Evolutionary conservation across 768 basidiomycete species (phyloP).

Genomic region (Phaeotremella skinneri): DNA sequence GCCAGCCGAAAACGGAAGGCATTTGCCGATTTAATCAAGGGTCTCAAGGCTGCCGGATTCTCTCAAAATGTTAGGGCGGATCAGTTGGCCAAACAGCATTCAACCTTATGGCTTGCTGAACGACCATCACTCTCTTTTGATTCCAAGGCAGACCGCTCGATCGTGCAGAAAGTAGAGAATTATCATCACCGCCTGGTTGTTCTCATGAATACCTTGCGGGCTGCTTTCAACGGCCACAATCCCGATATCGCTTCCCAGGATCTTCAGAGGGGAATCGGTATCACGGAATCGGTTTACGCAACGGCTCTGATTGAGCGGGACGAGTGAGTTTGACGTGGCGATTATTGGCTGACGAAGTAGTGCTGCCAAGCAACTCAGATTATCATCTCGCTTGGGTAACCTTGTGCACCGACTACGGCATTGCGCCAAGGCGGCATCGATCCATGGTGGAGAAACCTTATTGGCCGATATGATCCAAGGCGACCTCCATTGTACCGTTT

Average conservation of each 20-base stretch:
- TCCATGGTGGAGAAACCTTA: slow-evolving; percentile 17
- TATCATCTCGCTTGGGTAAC: background rate
- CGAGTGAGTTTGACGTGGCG: slow-evolving; percentile 56
- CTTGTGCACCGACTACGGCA: slow-evolving; percentile 12
- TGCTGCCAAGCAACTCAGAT: background rate
- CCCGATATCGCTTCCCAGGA: slow-evolving; percentile 82
- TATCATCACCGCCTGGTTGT: slow-evolving; percentile 59
- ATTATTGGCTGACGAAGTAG: background rate
- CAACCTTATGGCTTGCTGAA: slow-evolving; percentile 30
- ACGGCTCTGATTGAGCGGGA: slow-evolving; percentile 64
- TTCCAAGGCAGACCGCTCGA: slow-evolving; percentile 9
- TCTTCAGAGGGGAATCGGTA: slow-evolving; percentile 70
- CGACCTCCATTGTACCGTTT: background rate
- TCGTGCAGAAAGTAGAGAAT: slow-evolving; percentile 24
- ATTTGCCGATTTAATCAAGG: slow-evolving; percentile 85
- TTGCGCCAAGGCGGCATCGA: slow-evolving; percentile 12
- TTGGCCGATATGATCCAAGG: slow-evolving; percentile 3
- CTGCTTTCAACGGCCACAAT: slow-evolving; percentile 67
- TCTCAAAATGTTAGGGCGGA: slow-evolving; percentile 70
- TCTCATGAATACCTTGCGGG: slow-evolving; percentile 66
- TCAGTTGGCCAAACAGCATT: slow-evolving; percentile 56
- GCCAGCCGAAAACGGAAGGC: slow-evolving; percentile 82
- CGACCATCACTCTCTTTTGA: slow-evolving; percentile 19
- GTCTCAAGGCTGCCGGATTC: slow-evolving; percentile 75
- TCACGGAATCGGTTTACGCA: slow-evolving; percentile 74